These are phyloP conservation scores for Hemisphaericaspora lyxosophila DNA, from an alignment of 1,139 yeast genomes.

Conservation along the genomic window DNA sequence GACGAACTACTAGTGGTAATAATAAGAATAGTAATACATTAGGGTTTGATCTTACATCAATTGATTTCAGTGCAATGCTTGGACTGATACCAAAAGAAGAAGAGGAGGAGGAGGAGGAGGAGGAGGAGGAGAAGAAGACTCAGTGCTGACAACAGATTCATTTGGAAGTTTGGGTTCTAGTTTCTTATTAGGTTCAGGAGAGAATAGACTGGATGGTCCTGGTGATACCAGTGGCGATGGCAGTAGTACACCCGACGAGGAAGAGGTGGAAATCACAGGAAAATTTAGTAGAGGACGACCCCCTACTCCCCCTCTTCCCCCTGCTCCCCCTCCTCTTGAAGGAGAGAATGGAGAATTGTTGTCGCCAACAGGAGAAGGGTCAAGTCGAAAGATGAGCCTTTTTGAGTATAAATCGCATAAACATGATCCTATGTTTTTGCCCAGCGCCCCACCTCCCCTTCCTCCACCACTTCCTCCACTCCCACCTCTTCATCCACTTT, in stretches of 20 bases:
- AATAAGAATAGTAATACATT: neutral
- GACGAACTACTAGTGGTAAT: neutral
- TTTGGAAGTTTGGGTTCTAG: conserved; percentile 4
- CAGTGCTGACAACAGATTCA: conserved; percentile 1
- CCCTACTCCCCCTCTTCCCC: conserved; percentile 6
- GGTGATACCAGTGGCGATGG: neutral
- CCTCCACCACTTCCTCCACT: conserved; percentile 3
- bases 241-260: conserved; percentile 2
- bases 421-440: neutral
- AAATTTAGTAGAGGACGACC: conserved; percentile 5
- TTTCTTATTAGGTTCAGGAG: conserved; percentile 2
- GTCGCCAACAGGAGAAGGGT: neutral
- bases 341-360: conserved; percentile 2
- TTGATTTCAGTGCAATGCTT: conserved; percentile 3
- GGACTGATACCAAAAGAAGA: neutral
- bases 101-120: neutral
- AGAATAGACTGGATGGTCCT: neutral
- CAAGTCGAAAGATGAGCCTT: conserved; percentile 6
- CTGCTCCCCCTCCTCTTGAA: conserved; percentile 3
- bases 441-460: neutral
- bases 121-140: neutral
- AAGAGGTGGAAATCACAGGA: neutral
- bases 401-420: conserved; percentile 6
- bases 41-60: conserved; percentile 4
- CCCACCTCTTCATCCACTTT: no score